Conservation (phyloP, 108 stramenopile species). For the Chaetoceros tenuissimus region DNA sequence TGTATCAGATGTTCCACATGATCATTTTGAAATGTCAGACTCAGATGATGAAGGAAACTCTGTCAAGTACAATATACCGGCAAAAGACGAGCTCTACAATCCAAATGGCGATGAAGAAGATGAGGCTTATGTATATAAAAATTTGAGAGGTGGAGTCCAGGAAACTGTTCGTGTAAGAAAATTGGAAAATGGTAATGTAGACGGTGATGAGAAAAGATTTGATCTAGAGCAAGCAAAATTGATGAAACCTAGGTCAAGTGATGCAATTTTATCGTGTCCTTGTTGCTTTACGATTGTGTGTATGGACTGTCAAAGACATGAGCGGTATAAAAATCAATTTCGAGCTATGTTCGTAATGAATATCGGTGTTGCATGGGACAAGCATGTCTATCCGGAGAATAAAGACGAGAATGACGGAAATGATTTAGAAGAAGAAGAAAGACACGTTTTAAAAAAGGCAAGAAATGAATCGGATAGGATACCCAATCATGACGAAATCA, state of each 20-base stretch:
- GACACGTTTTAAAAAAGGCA: constrained; percentile 11
- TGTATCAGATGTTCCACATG: background rate
- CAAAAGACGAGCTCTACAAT: constrained; percentile 17
- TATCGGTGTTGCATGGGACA: constrained; percentile 65
- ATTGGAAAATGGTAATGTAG: background rate
- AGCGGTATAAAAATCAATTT: constrained; percentile 67
- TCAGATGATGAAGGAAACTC: background rate
- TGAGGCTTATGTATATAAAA: constrained; percentile 74
- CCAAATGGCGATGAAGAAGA: constrained; percentile 66
- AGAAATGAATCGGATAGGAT: constrained; percentile 11
- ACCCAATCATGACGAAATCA: background rate
- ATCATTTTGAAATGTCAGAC: background rate
- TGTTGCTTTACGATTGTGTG: constrained; percentile 81
- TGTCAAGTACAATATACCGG: background rate
- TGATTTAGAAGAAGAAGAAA: constrained; percentile 38
- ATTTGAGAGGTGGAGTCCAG: constrained; percentile 53
- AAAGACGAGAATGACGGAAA: constrained; percentile 10
- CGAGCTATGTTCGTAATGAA: constrained; percentile 92
- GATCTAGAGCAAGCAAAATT: constrained; percentile 11
- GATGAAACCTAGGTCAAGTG: constrained; percentile 58
- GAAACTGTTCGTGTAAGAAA: constrained; percentile 25
- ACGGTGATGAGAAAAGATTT: constrained; percentile 3
- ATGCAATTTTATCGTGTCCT: constrained; percentile 73
- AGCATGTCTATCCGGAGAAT: constrained; percentile 5
- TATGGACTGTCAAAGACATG: constrained; percentile 87